Evolutionary conservation across 106 monocot species (phyloP).

Genomic region (Apostasia shenzhenica): DNA sequence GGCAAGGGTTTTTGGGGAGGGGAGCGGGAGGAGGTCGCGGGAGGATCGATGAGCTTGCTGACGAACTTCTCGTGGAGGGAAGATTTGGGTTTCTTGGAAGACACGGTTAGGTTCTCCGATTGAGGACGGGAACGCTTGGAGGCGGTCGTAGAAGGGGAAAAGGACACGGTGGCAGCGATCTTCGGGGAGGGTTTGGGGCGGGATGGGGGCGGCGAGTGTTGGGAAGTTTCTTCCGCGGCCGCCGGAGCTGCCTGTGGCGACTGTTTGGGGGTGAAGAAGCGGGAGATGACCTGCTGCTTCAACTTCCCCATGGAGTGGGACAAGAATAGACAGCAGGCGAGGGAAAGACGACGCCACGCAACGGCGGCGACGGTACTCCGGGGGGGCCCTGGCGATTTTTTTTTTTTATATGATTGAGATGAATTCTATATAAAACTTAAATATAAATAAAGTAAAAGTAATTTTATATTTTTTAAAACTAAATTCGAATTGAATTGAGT

Average conservation of each 20-base stretch:
- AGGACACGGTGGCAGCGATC: conserved; percentile 61
- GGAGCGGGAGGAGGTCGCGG: conserved; percentile 9
- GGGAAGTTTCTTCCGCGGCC: not conserved
- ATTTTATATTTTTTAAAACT: too few relatives aligned
- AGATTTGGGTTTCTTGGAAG: conserved; percentile 17
- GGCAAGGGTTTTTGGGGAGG: not conserved
- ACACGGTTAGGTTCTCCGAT: not conserved
- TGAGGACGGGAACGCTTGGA: conserved; percentile 20
- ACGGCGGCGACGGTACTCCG: too few relatives aligned
- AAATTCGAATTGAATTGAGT: too few relatives aligned
- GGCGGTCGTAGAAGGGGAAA: conserved; percentile 51
- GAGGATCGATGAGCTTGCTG: conserved; percentile 25
- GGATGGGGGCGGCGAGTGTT: conserved; percentile 13
- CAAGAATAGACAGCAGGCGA: not conserved
- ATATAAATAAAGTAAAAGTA: too few relatives aligned
- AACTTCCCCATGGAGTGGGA: conserved; percentile 57
- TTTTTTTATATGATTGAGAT: too few relatives aligned
- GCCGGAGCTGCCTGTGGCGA: not conserved
- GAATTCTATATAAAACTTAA: too few relatives aligned
- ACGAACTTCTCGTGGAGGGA: conserved; percentile 44
- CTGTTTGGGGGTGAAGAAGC: conserved; percentile 83
- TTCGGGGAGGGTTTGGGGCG: conserved; percentile 32
- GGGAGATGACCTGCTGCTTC: conserved; percentile 87
- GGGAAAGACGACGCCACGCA: not conserved
- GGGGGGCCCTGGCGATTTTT: too few relatives aligned